Conservation (phyloP, 257 asterid species). For the Prunella vulgaris region DNA sequence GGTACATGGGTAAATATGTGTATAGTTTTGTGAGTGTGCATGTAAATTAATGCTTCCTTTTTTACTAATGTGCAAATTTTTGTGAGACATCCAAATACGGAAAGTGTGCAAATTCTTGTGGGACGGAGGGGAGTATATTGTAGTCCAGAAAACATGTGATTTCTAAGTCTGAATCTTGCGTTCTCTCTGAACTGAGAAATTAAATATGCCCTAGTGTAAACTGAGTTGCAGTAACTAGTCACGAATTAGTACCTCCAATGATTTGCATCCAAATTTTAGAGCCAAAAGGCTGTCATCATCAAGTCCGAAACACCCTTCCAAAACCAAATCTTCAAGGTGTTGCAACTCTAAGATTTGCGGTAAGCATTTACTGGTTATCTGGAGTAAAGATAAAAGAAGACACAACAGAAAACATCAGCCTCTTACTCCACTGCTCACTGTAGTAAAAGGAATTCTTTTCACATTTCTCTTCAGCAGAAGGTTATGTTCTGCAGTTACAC, state of each 20-base stretch:
- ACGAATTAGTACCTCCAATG: slow-evolving; percentile 52
- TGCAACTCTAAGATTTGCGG: slow-evolving; percentile 60
- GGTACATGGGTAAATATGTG: too few species aligned
- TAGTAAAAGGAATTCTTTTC: neutral
- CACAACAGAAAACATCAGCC: slow-evolving; percentile 1
- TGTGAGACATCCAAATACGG: too few species aligned
- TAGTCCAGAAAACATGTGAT: neutral
- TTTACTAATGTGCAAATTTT: too few species aligned
- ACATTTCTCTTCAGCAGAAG: too few species aligned
- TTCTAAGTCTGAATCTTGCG: neutral
- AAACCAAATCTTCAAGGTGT: slow-evolving; percentile 58
- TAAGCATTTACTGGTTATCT: slow-evolving; percentile 71
- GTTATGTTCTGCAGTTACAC: neutral
- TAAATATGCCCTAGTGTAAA: neutral
- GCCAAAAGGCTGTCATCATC: slow-evolving; percentile 67
- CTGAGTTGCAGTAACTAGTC: neutral
- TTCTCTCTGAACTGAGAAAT: slow-evolving; percentile 3
- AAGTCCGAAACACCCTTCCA: slow-evolving; percentile 81
- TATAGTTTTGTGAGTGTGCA: too few species aligned
- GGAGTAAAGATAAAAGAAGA: slow-evolving; percentile 14
- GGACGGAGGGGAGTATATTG: neutral
- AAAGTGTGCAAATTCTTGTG: too few species aligned
- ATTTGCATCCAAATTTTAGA: slow-evolving; percentile 52
- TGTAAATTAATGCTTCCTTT: too few species aligned
- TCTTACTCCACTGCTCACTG: neutral